Evolutionary conservation across 352 stramenopile genomes (phyloP).

Genomic region (Pythium pyrilobum): DNA sequence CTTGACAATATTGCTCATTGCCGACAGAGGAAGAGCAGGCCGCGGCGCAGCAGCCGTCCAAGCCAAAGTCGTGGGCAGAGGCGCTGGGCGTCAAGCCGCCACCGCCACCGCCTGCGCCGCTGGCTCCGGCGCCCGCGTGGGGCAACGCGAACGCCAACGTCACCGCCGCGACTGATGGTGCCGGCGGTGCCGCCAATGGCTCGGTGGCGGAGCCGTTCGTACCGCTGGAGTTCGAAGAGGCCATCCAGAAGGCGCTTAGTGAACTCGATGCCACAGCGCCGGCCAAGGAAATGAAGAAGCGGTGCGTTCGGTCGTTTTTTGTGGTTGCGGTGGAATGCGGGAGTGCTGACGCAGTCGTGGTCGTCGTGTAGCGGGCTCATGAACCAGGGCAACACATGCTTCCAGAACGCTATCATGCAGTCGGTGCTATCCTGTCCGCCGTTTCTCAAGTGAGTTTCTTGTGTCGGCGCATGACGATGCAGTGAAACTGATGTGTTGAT

Average conservation of each 20-base stretch:
- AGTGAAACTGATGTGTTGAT: background rate
- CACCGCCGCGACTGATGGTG: background rate
- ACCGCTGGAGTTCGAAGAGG: constrained; percentile 50
- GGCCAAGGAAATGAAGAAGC: constrained; percentile 79
- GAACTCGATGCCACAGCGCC: constrained; percentile 50
- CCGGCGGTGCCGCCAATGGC: background rate
- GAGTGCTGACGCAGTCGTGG: background rate
- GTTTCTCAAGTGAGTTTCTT: constrained; percentile 64
- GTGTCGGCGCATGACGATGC: no score
- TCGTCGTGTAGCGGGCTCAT: constrained; percentile 44
- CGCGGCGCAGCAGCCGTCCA: background rate
- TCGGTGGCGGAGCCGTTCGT: background rate
- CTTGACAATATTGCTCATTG: background rate
- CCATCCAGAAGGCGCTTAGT: constrained; percentile 56
- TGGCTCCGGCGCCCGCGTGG: constrained; percentile 16
- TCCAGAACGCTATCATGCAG: constrained; percentile 87
- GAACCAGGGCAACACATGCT: constrained; percentile 87
- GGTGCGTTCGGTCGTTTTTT: constrained; percentile 23
- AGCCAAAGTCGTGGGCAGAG: constrained; percentile 57
- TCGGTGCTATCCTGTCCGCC: constrained; percentile 70
- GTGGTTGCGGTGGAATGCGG: background rate
- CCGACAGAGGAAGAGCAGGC: background rate
- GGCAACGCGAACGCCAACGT: constrained; percentile 15
- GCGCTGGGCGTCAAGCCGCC: constrained; percentile 36
- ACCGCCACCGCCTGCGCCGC: constrained; percentile 18